Evolutionary conservation across 140 eudicot genomes (phyloP).

Genomic region (Senecio squalidus): DNA sequence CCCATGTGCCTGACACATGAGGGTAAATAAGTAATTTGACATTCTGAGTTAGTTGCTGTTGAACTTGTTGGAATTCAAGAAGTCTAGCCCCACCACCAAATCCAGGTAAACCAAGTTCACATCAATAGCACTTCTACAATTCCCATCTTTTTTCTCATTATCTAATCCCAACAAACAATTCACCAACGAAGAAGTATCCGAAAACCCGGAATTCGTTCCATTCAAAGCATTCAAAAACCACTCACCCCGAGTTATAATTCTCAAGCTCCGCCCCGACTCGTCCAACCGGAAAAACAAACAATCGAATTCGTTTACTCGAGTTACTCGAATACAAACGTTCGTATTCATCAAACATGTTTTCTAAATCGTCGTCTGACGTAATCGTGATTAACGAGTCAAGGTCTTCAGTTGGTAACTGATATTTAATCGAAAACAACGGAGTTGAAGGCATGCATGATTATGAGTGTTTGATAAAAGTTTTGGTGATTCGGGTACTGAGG

Average conservation of each 20-base stretch:
- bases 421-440: conserved; percentile 41
- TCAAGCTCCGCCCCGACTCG: conserved; percentile 46
- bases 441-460: background rate
- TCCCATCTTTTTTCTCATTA: conserved; percentile 19
- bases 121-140: conserved; percentile 25
- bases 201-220: conserved; percentile 42
- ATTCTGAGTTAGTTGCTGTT: no score
- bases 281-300: conserved; percentile 55
- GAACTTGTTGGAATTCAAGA: no score
- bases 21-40: no score
- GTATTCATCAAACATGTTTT: conserved; percentile 77
- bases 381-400: conserved; percentile 74
- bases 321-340: conserved; percentile 47
- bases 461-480: conserved; percentile 36
- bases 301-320: conserved; percentile 36
- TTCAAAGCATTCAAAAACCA: conserved; percentile 67
- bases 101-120: conserved; percentile 61
- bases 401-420: conserved; percentile 78
- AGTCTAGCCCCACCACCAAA: no score
- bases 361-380: conserved; percentile 69
- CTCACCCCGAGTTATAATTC: conserved; percentile 56
- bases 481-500: conserved; percentile 50
- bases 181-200: conserved; percentile 48
- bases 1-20: no score
- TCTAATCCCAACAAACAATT: conserved; percentile 65